Evolutionary conservation across 1,139 yeast species (phyloP).

Genomic region (Spencermartinsiella ligniputridi): DNA sequence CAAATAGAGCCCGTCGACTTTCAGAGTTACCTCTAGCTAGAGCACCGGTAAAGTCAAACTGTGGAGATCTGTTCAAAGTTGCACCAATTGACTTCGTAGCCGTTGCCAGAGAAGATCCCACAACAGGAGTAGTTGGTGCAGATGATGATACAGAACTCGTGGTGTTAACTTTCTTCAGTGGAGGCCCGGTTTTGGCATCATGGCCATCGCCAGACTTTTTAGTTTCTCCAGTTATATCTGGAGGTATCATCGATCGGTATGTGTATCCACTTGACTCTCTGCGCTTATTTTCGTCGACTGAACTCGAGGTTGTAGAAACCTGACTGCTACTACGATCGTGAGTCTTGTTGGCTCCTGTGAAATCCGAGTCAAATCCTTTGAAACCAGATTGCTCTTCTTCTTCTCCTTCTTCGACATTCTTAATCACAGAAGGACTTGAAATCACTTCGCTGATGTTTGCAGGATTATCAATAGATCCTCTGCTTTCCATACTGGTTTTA

Average conservation of each 20-base stretch:
- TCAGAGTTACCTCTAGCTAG: slow-evolving; percentile 26
- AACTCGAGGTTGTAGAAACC: background rate
- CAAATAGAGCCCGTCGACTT: slow-evolving; percentile 28
- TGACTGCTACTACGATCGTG: slow-evolving; percentile 1
- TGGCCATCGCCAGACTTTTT: background rate
- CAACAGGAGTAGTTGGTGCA: background rate
- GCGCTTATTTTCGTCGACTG: background rate
- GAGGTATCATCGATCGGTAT: background rate
- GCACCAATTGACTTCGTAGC: slow-evolving; percentile 9
- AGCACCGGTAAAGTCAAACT: slow-evolving; percentile 32
- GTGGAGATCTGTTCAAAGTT: slow-evolving; percentile 31
- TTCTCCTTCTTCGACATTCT: slow-evolving; percentile 9
- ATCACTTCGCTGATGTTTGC: background rate
- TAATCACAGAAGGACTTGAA: slow-evolving; percentile 3
- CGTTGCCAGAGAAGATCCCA: background rate
- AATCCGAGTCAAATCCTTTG: slow-evolving; percentile 13
- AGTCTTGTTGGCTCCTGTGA: slow-evolving; percentile 5
- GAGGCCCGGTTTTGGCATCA: background rate
- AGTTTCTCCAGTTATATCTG: background rate
- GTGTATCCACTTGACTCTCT: background rate
- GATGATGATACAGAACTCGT: background rate
- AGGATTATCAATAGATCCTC: background rate
- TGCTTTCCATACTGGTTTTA: slow-evolving; percentile 4
- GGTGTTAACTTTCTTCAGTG: background rate
- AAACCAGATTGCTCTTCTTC: slow-evolving; percentile 7